Evolutionary conservation across 1,139 yeast genomes (phyloP).

Genomic region (Diutina scorzettiae): DNA sequence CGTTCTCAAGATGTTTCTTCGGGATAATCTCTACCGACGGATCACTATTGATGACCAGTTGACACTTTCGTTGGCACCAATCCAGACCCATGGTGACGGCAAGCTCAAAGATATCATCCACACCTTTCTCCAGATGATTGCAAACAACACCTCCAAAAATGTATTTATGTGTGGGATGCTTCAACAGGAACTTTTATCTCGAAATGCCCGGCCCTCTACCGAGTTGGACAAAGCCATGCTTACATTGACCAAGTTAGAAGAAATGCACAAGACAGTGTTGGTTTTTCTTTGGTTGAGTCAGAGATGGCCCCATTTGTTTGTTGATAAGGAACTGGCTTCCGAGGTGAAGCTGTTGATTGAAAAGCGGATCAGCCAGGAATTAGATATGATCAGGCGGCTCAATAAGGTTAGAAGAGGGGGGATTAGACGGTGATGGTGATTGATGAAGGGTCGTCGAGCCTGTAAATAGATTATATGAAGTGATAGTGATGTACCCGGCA

Average conservation of each 20-base stretch:
- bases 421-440: neutral
- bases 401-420: neutral
- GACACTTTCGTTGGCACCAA: conserved; percentile 48
- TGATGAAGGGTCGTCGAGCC: too few species aligned
- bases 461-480: too few species aligned
- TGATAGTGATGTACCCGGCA: too few species aligned
- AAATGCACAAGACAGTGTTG: conserved; percentile 54
- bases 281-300: conserved; percentile 80
- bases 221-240: conserved; percentile 18
- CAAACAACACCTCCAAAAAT: conserved; percentile 25
- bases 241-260: conserved; percentile 44
- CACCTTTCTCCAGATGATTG: conserved; percentile 26
- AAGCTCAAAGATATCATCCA: conserved; percentile 14
- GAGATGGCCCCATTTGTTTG: conserved; percentile 71
- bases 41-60: conserved; percentile 41
- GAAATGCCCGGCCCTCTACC: conserved; percentile 9
- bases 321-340: conserved; percentile 64
- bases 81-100: conserved; percentile 15
- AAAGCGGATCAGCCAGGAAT: conserved; percentile 51
- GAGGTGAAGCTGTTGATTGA: conserved; percentile 59
- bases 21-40: conserved; percentile 15
- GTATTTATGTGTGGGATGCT: conserved; percentile 33
- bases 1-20: conserved; percentile 34
- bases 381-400: conserved; percentile 13
- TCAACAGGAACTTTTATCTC: conserved; percentile 10